A percentile compares a stretch with the other conserved stretches of the same genome.
These are phyloP conservation scores for Collybiopsis luxurians DNA, from an alignment of 768 basidiomycete genomes.

Conservation along the genomic window DNA sequence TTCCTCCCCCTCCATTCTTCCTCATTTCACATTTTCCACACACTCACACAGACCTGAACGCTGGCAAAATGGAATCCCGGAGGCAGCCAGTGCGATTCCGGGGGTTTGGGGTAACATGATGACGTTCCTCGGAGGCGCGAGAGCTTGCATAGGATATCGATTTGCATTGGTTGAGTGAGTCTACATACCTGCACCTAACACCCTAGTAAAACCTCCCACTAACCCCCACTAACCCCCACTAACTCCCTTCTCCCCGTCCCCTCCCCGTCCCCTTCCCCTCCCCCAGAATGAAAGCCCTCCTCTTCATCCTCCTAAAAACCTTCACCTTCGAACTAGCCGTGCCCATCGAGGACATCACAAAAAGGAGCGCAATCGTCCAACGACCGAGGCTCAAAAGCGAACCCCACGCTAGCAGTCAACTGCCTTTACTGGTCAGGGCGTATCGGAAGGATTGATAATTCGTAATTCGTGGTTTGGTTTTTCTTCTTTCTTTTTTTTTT, in stretches of 20 bases:
- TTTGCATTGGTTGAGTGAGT: slow-evolving; percentile 44
- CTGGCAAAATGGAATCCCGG: slow-evolving; percentile 47
- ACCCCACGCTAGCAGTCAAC: slow-evolving; percentile 18
- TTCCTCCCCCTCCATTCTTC: too few species aligned
- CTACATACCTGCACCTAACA: background rate
- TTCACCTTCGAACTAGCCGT: slow-evolving; percentile 37
- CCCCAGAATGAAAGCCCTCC: slow-evolving; percentile 30
- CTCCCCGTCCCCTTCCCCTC: too few species aligned
- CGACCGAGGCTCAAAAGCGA: slow-evolving; percentile 25
- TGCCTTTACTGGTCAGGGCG: slow-evolving; percentile 17
- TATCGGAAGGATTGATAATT: too few species aligned
- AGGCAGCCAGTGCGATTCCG: slow-evolving; percentile 42
- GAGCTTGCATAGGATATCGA: slow-evolving; percentile 45
- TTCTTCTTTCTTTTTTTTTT: too few species aligned
- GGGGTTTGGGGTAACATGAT: slow-evolving; percentile 51
- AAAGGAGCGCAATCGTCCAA: slow-evolving; percentile 20
- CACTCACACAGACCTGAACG: slow-evolving; percentile 71
- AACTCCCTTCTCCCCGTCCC: too few species aligned
- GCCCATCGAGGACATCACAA: slow-evolving; percentile 21
- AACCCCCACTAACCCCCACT: too few species aligned
- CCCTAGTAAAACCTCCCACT: too few species aligned
- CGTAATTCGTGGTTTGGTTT: too few species aligned
- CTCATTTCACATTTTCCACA: too few species aligned
- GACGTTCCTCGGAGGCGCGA: slow-evolving; percentile 45
- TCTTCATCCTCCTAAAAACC: slow-evolving; percentile 31